Evolutionary conservation across 306 rosid species (phyloP), one percentile per base, ranked within the genome.

Genomic region (Cucurbita maxima): DNA sequence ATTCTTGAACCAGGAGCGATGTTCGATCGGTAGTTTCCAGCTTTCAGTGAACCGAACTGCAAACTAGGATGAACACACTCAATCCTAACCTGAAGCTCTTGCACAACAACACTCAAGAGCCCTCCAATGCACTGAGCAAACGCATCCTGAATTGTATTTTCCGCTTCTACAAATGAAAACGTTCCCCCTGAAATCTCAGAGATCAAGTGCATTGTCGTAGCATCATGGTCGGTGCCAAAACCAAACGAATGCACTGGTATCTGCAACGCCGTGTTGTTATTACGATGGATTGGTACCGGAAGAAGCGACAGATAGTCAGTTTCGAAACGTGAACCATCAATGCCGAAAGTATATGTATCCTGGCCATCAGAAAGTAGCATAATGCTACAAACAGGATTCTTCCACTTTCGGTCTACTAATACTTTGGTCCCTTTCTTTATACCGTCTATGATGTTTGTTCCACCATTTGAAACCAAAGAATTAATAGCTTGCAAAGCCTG

Each of bases 81-180:
- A n/a, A 75, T 58, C 60, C 45, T 34, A 44, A 75, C 58, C 12
- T 75, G 77, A 59, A 75, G 55, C 37, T 48, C 48, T 50, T 75
- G 77, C 16, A 61, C 71, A 16, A 60, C 60, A 12, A 75, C 77
- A 19, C 71, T 75, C 58, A 75, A 48, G 45, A 75, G 77, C 25
- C 77, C 77, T 7, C 77, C 77, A 60, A 75, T 75, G 50, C 77
- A 75, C 48, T 75, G 77, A 36, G 77, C 77, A 45, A 75, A 75
- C 0, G 77, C 77, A 4, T 75, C 77, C 58, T 75, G 77, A 7
- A 75, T 75, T 5, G 77, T 18, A 18, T 36, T 38, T 48, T 75
- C 77, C 4, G 71, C 71, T 75, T 75, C 77, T 8, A 75, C 66
- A 48, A 75, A 75, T 1, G 77, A 75, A 75, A 75, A 75, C 13